Evolutionary conservation across 2,329 filamentous ascomycete genomes (phyloP).

Genomic region (Exserohilum turcica): DNA sequence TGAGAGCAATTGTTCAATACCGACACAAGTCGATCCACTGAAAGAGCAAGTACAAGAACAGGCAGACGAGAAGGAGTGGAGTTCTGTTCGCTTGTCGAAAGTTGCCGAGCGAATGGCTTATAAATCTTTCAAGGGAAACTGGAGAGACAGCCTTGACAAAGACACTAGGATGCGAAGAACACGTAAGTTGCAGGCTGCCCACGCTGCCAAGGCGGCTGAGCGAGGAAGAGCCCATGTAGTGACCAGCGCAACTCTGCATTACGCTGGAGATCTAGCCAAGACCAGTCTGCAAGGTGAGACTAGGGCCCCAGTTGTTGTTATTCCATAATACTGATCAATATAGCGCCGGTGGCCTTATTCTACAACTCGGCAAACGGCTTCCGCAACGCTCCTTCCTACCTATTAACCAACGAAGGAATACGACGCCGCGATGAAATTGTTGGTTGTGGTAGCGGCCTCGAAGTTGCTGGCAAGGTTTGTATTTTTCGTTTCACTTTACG

Average conservation of each 20-base stretch:
- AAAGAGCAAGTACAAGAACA: neutral
- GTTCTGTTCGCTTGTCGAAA: constrained; percentile 12
- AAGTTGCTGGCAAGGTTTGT: constrained; percentile 66
- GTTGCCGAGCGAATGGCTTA: constrained; percentile 25
- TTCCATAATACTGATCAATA: neutral
- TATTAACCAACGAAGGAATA: constrained; percentile 19
- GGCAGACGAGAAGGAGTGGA: neutral
- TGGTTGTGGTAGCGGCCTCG: constrained; percentile 72
- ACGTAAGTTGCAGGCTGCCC: constrained; percentile 3
- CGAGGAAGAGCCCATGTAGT: constrained; percentile 21
- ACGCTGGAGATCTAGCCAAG: constrained; percentile 17
- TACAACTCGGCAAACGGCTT: constrained; percentile 30
- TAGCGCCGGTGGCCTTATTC: constrained; percentile 27
- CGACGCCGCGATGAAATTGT: constrained; percentile 52
- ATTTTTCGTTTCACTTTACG: neutral
- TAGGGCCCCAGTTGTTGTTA: neutral
- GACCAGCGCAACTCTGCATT: constrained; percentile 20
- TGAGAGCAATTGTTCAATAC: neutral
- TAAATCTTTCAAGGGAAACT: constrained; percentile 18
- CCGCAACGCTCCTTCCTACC: constrained; percentile 24
- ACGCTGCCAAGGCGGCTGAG: constrained; percentile 12
- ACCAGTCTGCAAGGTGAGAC: constrained; percentile 15
- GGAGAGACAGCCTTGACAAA: constrained; percentile 12
- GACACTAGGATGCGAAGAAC: neutral
- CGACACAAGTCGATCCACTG: neutral